phyloP scores from a whole-genome alignment of 192 early-diverging fungal genomes.

The Physocladia obscura region DNA sequence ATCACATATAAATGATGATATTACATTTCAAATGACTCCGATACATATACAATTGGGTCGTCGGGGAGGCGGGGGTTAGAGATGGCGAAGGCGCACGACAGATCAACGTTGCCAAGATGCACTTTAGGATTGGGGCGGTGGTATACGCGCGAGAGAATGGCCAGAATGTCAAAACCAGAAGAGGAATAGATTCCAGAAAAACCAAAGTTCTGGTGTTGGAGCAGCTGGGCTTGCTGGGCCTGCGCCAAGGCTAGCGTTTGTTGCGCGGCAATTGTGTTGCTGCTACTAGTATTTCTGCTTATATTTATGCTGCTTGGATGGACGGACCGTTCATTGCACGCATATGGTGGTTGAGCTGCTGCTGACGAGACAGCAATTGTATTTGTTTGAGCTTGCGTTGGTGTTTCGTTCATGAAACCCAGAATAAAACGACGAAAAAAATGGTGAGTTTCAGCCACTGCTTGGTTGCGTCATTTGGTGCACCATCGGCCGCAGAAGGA shows the following conservation, averaged over 20 bases:
- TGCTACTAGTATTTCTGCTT: no score
- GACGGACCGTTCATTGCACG: background rate
- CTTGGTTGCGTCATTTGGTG: background rate
- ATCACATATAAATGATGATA: background rate
- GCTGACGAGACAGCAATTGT: background rate
- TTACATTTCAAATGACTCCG: conserved; percentile 60
- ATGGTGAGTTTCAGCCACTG: no score
- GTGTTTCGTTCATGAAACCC: background rate
- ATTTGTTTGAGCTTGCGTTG: background rate
- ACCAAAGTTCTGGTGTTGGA: background rate
- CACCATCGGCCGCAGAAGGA: background rate
- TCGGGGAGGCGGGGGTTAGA: conserved; percentile 60
- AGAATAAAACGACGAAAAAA: no score
- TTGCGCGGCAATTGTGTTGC: no score
- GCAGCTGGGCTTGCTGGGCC: no score
- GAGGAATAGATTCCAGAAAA: conserved; percentile 22
- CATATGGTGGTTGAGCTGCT: background rate
- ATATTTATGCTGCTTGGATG: no score
- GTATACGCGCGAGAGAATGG: conserved; percentile 39
- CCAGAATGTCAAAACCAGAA: conserved; percentile 46
- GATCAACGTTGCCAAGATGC: conserved; percentile 58
- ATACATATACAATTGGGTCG: conserved; percentile 65
- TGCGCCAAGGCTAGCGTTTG: no score
- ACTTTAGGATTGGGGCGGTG: conserved; percentile 58
- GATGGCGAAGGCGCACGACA: conserved; percentile 55